A percentile compares a stretch with the other conserved stretches of the same genome.
Evolutionary conservation across 192 early-diverging fungal species (phyloP).

Genomic region (Coemansia sp.): DNA sequence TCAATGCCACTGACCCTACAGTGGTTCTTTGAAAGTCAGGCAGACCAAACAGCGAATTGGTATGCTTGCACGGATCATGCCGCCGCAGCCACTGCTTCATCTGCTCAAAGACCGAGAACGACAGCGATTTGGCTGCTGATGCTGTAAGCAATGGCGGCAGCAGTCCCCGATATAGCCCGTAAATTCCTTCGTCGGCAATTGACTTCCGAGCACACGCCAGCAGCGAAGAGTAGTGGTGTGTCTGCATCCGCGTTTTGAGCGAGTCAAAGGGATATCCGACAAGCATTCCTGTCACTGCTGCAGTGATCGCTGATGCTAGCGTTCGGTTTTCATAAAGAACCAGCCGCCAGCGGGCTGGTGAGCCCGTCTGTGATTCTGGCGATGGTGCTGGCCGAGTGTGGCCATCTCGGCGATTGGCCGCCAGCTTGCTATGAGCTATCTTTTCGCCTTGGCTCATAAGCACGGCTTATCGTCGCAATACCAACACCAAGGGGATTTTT

Average conservation of each 20-base stretch:
- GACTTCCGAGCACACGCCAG: constrained; percentile 74
- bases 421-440: too few species aligned
- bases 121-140: constrained; percentile 83
- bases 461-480: too few species aligned
- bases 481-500: too few species aligned
- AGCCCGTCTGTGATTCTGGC: background rate
- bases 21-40: constrained; percentile 46
- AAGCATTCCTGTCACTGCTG: constrained; percentile 65
- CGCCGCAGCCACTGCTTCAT: constrained; percentile 58
- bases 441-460: too few species aligned
- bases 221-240: constrained; percentile 77
- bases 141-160: constrained; percentile 80
- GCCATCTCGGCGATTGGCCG: too few species aligned
- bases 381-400: background rate
- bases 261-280: constrained; percentile 89
- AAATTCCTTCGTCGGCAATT: constrained; percentile 74
- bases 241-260: constrained; percentile 96
- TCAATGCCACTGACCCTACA: constrained; percentile 49
- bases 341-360: constrained; percentile 17
- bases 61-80: constrained; percentile 16
- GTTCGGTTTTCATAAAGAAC: constrained; percentile 58
- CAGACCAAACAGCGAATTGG: constrained; percentile 9
- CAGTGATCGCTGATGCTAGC: constrained; percentile 65
- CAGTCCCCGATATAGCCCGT: constrained; percentile 85
- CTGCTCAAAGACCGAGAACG: constrained; percentile 85